phyloP scores from a whole-genome alignment of 768 basidiomycete species.

The Lentinula boryana region DNA sequence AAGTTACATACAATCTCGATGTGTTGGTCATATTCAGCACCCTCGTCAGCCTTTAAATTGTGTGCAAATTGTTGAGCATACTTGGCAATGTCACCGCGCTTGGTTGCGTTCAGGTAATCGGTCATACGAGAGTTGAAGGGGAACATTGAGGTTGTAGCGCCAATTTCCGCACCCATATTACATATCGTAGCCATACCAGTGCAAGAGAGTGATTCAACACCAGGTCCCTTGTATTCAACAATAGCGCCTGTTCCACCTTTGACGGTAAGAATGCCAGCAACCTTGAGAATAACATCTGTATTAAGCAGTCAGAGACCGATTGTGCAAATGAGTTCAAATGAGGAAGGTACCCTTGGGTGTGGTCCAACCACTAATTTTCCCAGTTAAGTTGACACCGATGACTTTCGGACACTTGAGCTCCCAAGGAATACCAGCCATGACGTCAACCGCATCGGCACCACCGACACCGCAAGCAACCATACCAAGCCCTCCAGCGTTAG shows the following conservation, averaged over 20 bases:
- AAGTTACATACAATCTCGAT: slow-evolving; percentile 74
- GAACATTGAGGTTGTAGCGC: slow-evolving; percentile 98
- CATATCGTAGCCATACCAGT: slow-evolving; percentile 99
- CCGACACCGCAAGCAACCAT: slow-evolving; percentile 99
- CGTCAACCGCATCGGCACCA: slow-evolving; percentile 98
- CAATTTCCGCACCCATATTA: slow-evolving; percentile 99
- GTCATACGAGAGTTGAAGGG: slow-evolving; percentile 96
- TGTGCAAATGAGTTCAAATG: background rate
- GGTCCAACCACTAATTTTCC: slow-evolving; percentile 95
- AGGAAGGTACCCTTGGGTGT: slow-evolving; percentile 75
- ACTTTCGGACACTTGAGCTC: slow-evolving; percentile 99
- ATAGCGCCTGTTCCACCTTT: slow-evolving; percentile 99
- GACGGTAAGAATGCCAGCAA: slow-evolving; percentile 97
- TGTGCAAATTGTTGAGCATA: slow-evolving; percentile 87
- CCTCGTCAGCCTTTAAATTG: slow-evolving; percentile 85
- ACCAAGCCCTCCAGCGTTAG: slow-evolving; percentile 98
- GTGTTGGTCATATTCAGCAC: slow-evolving; percentile 88
- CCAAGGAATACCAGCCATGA: slow-evolving; percentile 98
- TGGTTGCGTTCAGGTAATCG: slow-evolving; percentile 92
- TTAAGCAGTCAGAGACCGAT: slow-evolving; percentile 9
- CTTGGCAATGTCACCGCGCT: slow-evolving; percentile 78
- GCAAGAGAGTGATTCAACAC: slow-evolving; percentile 93
- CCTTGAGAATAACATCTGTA: slow-evolving; percentile 95
- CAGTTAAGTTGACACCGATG: slow-evolving; percentile 94
- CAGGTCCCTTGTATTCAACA: slow-evolving; percentile 93